Conservation (phyloP, 2,329 filamentous ascomycete species). For the Cladophialophora bantiana region DNA sequence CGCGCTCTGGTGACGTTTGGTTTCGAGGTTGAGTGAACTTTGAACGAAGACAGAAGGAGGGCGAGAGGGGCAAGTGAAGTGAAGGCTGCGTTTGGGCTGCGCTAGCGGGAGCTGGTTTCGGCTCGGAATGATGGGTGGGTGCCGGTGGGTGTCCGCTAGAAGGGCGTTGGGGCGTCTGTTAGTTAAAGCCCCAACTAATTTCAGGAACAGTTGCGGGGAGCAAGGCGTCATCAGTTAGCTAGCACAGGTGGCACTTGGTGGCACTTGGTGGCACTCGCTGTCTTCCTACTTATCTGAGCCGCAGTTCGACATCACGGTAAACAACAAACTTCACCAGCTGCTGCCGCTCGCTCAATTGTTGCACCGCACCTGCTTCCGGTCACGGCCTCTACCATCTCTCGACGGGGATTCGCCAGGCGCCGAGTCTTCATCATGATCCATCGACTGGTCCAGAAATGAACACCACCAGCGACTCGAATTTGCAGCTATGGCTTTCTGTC, state of each 20-base stretch:
- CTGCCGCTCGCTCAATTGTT: slow-evolving; percentile 8
- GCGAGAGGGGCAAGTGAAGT: background rate
- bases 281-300: slow-evolving; percentile 1
- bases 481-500: slow-evolving; percentile 35
- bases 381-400: background rate
- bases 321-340: background rate
- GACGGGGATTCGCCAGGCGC: slow-evolving; percentile 2
- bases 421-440: slow-evolving; percentile 18
- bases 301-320: background rate
- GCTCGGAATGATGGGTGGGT: background rate
- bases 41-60: background rate
- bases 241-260: background rate
- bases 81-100: background rate
- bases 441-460: slow-evolving; percentile 1
- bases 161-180: slow-evolving; percentile 2
- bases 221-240: slow-evolving; percentile 5
- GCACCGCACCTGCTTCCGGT: slow-evolving; percentile 9
- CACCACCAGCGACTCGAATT: slow-evolving; percentile 21
- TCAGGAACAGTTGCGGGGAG: slow-evolving; percentile 22
- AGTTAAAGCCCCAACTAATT: slow-evolving; percentile 10
- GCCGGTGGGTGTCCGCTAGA: background rate
- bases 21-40: slow-evolving; percentile 11
- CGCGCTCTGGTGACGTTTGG: slow-evolving; percentile 21
- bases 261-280: too few relatives aligned
- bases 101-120: slow-evolving; percentile 1